Base-by-base conservation (phyloP, 768 basidiomycete genomes). In the Lactarius indigo region DNA sequence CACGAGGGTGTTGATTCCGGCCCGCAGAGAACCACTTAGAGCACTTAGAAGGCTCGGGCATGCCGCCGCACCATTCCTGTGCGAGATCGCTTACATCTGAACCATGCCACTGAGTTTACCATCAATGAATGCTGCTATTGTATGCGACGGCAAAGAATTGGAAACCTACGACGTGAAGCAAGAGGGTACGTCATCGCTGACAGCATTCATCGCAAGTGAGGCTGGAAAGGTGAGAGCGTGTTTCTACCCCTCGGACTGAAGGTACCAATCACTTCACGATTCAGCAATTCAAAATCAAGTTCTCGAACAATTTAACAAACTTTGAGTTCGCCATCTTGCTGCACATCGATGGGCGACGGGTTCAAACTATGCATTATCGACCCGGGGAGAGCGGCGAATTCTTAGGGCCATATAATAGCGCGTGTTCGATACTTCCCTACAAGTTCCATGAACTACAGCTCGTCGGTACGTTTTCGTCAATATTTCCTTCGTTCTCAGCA, bases 221-320 rank as follows among this genome's bases (percentile, higher is more conserved):
- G 56, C 61, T 26, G 57, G 66, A 12, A 67, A 67, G 57, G 66
- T 67, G 50, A 52, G 39, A 35, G 31, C n/a, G 23, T 42, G 28
- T 20, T 39, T n/a, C 20, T 4, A 31, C 10, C 10, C 18, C 10
- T 50, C 10, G n/a, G 47, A 50, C 20, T 23, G 10, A 52, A 17
- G 9, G 39, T 8, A 39, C 20, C 6, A 17, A 57, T 31, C 12
- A 3, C 4, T 47, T 26, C 35, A 4, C 15, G 7, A 37, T 28
- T 17, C 50, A 63, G 63, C 39, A 47, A 47, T 63, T 63, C 63
- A 63, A 57, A 31, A 20, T 63, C 31, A 12, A 20, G 2, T 13
- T 10, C 26, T 39, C 28, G 15, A 57, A 35, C 55, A 35, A 42
- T 23, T 17, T 28, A 9, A 15, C 12, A n/a, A 18, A 63, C 13